Evolutionary conservation across 2,329 filamentous ascomycete genomes (phyloP).

Genomic region (Coniella lustricola): DNA sequence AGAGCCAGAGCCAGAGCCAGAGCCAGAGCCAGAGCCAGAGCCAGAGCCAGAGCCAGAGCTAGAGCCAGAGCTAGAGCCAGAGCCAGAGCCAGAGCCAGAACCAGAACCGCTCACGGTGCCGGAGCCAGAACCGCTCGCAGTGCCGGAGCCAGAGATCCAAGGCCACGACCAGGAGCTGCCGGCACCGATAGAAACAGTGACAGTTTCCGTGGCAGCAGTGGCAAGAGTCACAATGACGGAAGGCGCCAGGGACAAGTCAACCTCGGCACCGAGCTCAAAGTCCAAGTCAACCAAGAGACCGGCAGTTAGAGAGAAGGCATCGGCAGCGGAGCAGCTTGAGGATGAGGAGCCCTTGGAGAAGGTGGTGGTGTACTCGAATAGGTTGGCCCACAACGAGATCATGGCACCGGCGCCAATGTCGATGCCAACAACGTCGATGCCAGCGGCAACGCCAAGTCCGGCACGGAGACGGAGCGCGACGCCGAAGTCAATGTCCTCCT

Average conservation of each 20-base stretch:
- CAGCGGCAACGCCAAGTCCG: conserved; percentile 20
- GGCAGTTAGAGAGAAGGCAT: conserved; percentile 21
- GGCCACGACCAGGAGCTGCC: conserved; percentile 10
- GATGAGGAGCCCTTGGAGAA: conserved; percentile 15
- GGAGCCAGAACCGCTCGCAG: neutral
- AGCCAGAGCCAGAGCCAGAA: too few relatives aligned
- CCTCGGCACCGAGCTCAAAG: conserved; percentile 19
- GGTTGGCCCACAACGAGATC: conserved; percentile 24
- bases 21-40: neutral
- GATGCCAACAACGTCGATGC: conserved; percentile 20
- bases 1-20: conserved; percentile 7
- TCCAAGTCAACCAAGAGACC: conserved; percentile 22
- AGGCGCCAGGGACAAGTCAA: conserved; percentile 22
- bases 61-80: too few relatives aligned
- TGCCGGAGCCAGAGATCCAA: conserved; percentile 3
- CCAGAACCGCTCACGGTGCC: neutral
- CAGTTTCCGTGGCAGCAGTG: conserved; percentile 13
- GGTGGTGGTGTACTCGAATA: conserved; percentile 25
- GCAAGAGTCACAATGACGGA: conserved; percentile 23
- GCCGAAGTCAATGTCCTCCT: conserved; percentile 20
- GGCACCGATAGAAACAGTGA: conserved; percentile 17
- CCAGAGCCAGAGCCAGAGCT: too few relatives aligned
- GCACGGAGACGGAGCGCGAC: conserved; percentile 24
- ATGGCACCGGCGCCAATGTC: conserved; percentile 22
- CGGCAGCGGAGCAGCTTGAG: conserved; percentile 16